Evolutionary conservation across 1,139 yeast genomes (phyloP).

Genomic region (Scheffersomyces illinoinensis): DNA sequence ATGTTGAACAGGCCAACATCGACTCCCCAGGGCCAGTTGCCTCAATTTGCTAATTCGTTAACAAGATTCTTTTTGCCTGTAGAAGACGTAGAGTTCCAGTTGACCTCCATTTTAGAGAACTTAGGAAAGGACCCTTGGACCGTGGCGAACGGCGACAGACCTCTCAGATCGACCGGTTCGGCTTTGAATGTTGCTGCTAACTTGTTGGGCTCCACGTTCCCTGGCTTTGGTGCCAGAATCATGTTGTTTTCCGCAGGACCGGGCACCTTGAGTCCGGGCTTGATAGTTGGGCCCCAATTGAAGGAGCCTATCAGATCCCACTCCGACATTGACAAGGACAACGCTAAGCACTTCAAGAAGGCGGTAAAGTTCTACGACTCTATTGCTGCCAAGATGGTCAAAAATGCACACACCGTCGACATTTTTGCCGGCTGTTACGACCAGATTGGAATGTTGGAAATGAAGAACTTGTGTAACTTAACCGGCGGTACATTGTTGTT

Average conservation of each 20-base stretch:
- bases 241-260: slow-evolving; percentile 95
- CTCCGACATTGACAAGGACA: slow-evolving; percentile 87
- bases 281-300: slow-evolving; percentile 87
- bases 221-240: slow-evolving; percentile 87
- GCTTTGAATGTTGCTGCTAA: slow-evolving; percentile 86
- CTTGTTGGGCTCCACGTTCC: slow-evolving; percentile 80
- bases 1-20: slow-evolving; percentile 62
- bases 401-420: slow-evolving; percentile 86
- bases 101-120: slow-evolving; percentile 78
- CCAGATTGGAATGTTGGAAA: slow-evolving; percentile 96
- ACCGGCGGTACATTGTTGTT: slow-evolving; percentile 94
- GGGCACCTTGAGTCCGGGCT: slow-evolving; percentile 92
- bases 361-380: slow-evolving; percentile 85
- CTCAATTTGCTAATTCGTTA: slow-evolving; percentile 46
- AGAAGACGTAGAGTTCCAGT: slow-evolving; percentile 83
- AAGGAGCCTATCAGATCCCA: slow-evolving; percentile 97
- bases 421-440: slow-evolving; percentile 97
- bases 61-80: slow-evolving; percentile 83
- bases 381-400: slow-evolving; percentile 69
- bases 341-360: slow-evolving; percentile 87
- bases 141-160: slow-evolving; percentile 82
- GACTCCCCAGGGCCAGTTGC: slow-evolving; percentile 25
- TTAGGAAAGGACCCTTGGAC: slow-evolving; percentile 91
- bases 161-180: slow-evolving; percentile 91
- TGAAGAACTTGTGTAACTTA: slow-evolving; percentile 83